These are phyloP conservation scores for Saraca asoca DNA, from an alignment of 331 rosid species.

Conservation along the genomic window DNA sequence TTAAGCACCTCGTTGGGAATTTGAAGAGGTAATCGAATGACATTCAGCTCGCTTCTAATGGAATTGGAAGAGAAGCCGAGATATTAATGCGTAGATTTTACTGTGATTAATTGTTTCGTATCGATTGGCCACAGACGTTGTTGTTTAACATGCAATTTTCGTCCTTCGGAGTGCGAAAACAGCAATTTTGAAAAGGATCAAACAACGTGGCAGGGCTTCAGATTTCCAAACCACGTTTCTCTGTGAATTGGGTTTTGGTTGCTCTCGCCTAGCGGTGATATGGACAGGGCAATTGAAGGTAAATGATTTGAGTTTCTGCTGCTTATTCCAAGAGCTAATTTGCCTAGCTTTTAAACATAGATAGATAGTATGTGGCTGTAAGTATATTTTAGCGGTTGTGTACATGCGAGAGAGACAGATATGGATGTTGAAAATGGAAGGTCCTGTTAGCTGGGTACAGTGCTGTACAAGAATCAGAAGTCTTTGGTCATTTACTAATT, in stretches of 20 bases:
- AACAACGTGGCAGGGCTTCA: slow-evolving; percentile 33
- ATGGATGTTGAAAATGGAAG: slow-evolving; percentile 40
- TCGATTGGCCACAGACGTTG: slow-evolving; percentile 30
- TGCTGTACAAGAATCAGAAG: slow-evolving; percentile 35
- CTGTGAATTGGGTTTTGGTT: slow-evolving; percentile 15
- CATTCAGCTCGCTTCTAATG: slow-evolving; percentile 19
- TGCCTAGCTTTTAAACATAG: background rate
- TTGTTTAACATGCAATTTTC: slow-evolving; percentile 3
- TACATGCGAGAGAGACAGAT: background rate
- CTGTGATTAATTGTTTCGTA: slow-evolving; percentile 10
- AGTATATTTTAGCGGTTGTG: background rate
- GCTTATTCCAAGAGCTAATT: slow-evolving; percentile 2
- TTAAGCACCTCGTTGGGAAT: background rate
- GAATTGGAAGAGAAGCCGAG: slow-evolving; percentile 19
- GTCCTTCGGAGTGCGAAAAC: slow-evolving; percentile 23
- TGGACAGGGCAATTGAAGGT: slow-evolving; percentile 40
- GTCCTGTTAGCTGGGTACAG: slow-evolving; percentile 48
- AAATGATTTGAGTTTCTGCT: slow-evolving; percentile 31
- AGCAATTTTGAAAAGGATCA: slow-evolving; percentile 18
- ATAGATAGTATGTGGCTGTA: background rate
- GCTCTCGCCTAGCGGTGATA: slow-evolving; percentile 41
- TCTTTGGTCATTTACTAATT: slow-evolving; percentile 33
- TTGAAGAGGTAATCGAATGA: slow-evolving; percentile 19
- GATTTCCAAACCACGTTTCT: slow-evolving; percentile 29
- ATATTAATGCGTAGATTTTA: slow-evolving; percentile 25